A percentile compares a stretch with the other conserved stretches of the same genome.
phyloP scores from a whole-genome alignment of 768 basidiomycete genomes.

The Trametes gibbosa region DNA sequence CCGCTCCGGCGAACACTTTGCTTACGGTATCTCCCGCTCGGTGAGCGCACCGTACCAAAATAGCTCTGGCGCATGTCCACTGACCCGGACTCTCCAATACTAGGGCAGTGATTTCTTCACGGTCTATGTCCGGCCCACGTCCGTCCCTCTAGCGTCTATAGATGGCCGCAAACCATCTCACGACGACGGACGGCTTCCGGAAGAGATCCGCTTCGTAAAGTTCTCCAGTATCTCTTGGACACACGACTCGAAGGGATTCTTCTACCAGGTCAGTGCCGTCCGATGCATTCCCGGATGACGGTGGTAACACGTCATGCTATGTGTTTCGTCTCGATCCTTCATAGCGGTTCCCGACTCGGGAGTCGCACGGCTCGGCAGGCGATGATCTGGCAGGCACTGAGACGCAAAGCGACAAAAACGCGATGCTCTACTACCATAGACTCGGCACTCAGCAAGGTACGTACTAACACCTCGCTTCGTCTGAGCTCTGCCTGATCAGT shows the following conservation, averaged over 20 bases:
- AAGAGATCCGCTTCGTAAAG: conserved; percentile 74
- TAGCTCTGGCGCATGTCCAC: conserved; percentile 2
- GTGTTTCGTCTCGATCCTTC: background rate
- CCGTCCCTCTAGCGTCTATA: conserved; percentile 48
- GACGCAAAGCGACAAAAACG: conserved; percentile 60
- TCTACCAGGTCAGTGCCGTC: conserved; percentile 59
- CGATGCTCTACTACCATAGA: conserved; percentile 75
- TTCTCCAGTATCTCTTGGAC: conserved; percentile 75
- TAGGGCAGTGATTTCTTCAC: conserved; percentile 76
- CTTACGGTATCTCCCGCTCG: conserved; percentile 73
- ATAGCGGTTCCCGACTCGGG: conserved; percentile 56
- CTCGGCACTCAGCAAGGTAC: conserved; percentile 69
- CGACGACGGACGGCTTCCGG: conserved; percentile 53
- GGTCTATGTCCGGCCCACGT: conserved; percentile 64
- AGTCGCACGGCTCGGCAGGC: conserved; percentile 41
- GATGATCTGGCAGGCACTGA: conserved; percentile 57
- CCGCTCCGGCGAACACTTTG: conserved; percentile 63
- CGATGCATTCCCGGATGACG: background rate
- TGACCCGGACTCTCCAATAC: background rate
- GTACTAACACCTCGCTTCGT: conserved; percentile 18
- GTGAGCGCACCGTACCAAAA: conserved; percentile 36
- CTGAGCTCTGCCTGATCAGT: background rate
- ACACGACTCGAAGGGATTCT: conserved; percentile 77
- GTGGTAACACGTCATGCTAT: background rate
- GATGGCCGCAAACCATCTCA: conserved; percentile 35